Conservation (phyloP, 768 basidiomycete species). For the Suillus variegatus region DNA sequence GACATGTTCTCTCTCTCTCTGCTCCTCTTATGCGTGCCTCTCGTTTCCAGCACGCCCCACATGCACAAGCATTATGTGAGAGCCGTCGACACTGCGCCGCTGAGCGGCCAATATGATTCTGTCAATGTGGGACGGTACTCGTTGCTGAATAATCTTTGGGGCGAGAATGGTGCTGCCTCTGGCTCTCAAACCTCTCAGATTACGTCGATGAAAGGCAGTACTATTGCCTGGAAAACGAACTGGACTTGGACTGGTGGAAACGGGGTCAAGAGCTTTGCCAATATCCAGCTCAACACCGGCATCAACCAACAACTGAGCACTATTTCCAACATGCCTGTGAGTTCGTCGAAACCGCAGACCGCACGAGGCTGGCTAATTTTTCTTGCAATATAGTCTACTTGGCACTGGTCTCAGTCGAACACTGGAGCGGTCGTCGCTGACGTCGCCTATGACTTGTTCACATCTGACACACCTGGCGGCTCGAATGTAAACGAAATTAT, state of each 20-base stretch:
- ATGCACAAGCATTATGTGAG: conserved; percentile 2
- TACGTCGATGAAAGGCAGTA: conserved; percentile 41
- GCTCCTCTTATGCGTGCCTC: conserved; percentile 20
- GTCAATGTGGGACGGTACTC: conserved; percentile 49
- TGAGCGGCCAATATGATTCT: conserved; percentile 55
- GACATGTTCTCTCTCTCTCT: background rate
- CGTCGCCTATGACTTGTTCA: conserved; percentile 68
- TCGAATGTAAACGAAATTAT: conserved; percentile 51
- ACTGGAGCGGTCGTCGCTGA: conserved; percentile 51
- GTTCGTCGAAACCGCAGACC: conserved; percentile 16
- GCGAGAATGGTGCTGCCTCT: conserved; percentile 38
- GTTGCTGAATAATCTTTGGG: conserved; percentile 55
- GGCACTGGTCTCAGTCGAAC: conserved; percentile 56
- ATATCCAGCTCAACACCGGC: conserved; percentile 51
- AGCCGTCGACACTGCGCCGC: conserved; percentile 25
- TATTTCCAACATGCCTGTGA: conserved; percentile 57
- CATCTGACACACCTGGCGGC: conserved; percentile 50
- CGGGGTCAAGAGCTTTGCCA: conserved; percentile 59
- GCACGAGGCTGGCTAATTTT: background rate
- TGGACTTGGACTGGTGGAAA: conserved; percentile 56
- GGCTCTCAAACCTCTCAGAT: conserved; percentile 57
- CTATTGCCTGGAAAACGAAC: conserved; percentile 50
- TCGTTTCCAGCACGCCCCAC: conserved; percentile 17
- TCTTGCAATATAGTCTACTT: conserved; percentile 40
- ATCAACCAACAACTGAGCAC: conserved; percentile 55